These are phyloP conservation scores for Phytophthora pini DNA, from an alignment of 352 stramenopile genomes.

Conservation along the genomic window DNA sequence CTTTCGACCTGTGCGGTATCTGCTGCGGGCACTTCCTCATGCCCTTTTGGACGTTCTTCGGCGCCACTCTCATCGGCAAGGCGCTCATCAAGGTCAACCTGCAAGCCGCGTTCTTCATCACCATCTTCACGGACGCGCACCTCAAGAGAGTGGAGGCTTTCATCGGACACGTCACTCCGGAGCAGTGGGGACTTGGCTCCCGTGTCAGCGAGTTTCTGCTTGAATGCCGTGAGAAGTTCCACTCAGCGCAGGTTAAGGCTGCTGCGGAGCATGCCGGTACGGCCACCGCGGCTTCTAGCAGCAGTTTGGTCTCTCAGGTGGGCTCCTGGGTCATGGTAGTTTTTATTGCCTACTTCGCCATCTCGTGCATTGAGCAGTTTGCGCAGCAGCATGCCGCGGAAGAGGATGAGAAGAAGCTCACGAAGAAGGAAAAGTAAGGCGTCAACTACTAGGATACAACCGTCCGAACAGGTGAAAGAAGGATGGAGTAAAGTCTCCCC, in stretches of 20 bases:
- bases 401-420: constrained; percentile 86
- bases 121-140: constrained; percentile 89
- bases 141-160: constrained; percentile 87
- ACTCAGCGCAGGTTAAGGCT: constrained; percentile 73
- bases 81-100: constrained; percentile 93
- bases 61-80: constrained; percentile 94
- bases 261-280: constrained; percentile 58
- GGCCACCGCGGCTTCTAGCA: constrained; percentile 42
- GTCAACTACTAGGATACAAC: constrained; percentile 7
- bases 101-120: constrained; percentile 92
- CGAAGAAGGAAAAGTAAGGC: constrained; percentile 68
- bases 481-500: constrained; percentile 3
- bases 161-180: constrained; percentile 77
- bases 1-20: constrained; percentile 95
- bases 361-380: constrained; percentile 92
- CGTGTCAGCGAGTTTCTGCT: constrained; percentile 88
- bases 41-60: constrained; percentile 96
- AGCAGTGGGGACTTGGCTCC: constrained; percentile 76
- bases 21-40: constrained; percentile 95
- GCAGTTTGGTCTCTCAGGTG: constrained; percentile 80
- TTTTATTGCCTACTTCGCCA: constrained; percentile 91
- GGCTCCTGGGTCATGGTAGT: constrained; percentile 85
- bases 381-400: constrained; percentile 89
- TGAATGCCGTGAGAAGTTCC: constrained; percentile 88
- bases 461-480: neutral